These are phyloP conservation scores for Chlorella sp. DNA, from an alignment of 139 green algal genomes.

Conservation along the genomic window DNA sequence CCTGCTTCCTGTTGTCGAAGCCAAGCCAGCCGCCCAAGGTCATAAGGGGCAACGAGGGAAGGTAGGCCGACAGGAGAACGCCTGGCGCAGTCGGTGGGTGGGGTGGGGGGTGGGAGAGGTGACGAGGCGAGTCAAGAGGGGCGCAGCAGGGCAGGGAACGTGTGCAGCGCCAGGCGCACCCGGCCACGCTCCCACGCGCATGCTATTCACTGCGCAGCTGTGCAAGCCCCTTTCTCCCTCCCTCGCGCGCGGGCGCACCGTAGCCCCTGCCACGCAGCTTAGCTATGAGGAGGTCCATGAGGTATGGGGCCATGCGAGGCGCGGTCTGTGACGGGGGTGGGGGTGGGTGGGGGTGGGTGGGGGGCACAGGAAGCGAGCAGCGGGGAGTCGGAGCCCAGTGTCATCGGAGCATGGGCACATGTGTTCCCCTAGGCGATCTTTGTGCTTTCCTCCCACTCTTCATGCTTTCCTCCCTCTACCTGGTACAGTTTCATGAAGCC, in stretches of 20 bases:
- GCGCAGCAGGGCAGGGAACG: not conserved
- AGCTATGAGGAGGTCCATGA: constrained; percentile 62
- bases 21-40: constrained; percentile 24
- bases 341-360: no score
- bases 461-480: no score
- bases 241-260: not conserved
- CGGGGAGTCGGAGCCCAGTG: no score
- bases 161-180: not conserved
- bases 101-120: not conserved
- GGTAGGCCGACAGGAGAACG: constrained; percentile 21
- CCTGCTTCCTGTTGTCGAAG: constrained; percentile 11
- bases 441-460: no score
- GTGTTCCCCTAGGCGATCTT: no score
- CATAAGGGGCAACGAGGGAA: constrained; percentile 4
- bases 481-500: constrained; percentile 59
- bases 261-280: constrained; percentile 12
- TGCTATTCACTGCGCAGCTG: not conserved
- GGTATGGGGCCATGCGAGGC: constrained; percentile 67
- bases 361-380: no score
- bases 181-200: not conserved
- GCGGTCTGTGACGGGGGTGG: no score
- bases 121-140: not conserved
- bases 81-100: constrained; percentile 3
- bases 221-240: not conserved
- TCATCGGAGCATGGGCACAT: no score